Conservation (phyloP, 2,329 filamentous ascomycete species). For the Neopestalotiopsis rosae region DNA sequence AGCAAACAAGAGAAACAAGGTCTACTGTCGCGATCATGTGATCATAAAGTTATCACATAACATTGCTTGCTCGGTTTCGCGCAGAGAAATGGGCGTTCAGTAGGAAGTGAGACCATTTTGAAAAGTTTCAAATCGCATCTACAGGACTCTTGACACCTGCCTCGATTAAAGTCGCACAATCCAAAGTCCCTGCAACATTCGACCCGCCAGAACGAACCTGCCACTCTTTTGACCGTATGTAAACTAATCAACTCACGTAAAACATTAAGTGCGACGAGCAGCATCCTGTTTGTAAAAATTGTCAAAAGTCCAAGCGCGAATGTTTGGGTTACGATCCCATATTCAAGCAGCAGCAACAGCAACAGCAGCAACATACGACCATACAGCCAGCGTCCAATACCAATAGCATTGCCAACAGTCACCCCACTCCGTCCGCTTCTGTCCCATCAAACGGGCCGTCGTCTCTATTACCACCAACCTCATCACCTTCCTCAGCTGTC, state of each 20-base stretch:
- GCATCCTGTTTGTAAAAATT: conserved; percentile 90
- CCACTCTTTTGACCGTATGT: conserved; percentile 24
- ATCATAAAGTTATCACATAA: too few species aligned
- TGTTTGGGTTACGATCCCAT: conserved; percentile 87
- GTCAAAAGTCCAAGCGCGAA: conserved; percentile 86
- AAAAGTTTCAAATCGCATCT: too few species aligned
- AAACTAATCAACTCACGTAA: conserved; percentile 19
- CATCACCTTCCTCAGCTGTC: conserved; percentile 25
- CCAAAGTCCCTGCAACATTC: too few species aligned
- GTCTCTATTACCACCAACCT: conserved; percentile 21
- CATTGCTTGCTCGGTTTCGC: too few species aligned
- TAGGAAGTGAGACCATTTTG: too few species aligned
- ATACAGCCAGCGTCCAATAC: conserved; percentile 57
- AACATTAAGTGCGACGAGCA: conserved; percentile 85
- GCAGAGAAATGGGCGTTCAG: too few species aligned
- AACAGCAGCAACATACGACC: conserved; percentile 75
- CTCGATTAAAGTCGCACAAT: too few species aligned
- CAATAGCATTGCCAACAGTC: conserved; percentile 28
- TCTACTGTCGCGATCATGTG: too few species aligned
- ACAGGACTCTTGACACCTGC: background rate
- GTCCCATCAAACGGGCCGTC: conserved; percentile 30
- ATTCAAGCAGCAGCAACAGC: conserved; percentile 73
- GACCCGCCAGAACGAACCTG: background rate
- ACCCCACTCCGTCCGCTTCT: conserved; percentile 35
- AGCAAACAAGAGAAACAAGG: too few species aligned